Conservation (phyloP, 306 rosid genomes). For the Castanopsis chinensis region DNA sequence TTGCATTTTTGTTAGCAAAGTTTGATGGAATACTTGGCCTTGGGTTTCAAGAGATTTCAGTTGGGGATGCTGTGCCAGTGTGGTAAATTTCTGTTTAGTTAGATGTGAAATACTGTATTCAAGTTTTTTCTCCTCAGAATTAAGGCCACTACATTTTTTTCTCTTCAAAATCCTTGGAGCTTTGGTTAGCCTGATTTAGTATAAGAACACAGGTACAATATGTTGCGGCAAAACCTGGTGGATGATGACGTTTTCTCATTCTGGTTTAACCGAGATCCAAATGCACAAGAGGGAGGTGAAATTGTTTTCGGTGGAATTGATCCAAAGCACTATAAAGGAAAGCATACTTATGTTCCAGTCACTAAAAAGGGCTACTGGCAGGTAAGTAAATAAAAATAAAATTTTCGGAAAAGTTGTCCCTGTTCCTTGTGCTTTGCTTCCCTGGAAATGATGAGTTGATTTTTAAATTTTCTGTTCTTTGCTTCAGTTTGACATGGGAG, state of each 20-base stretch:
- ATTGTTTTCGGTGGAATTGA: constrained; percentile 77
- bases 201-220: constrained; percentile 57
- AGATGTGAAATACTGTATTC: not conserved
- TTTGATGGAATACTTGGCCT: constrained; percentile 90
- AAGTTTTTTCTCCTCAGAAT: constrained; percentile 6
- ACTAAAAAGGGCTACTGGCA: constrained; percentile 91
- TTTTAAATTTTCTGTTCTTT: constrained; percentile 1
- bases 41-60: constrained; percentile 91
- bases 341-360: constrained; percentile 74
- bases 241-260: constrained; percentile 74
- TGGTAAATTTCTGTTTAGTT: constrained; percentile 46
- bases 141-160: not conserved
- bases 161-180: constrained; percentile 5
- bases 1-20: constrained; percentile 62
- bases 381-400: constrained; percentile 35
- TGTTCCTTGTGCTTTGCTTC: constrained; percentile 6
- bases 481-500: constrained; percentile 81
- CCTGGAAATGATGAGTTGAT: not conserved
- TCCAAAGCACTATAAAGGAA: constrained; percentile 67
- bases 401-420: not conserved
- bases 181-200: constrained; percentile 20
- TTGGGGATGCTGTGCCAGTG: constrained; percentile 63
- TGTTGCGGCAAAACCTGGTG: constrained; percentile 67
- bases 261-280: constrained; percentile 75
- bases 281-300: constrained; percentile 64